These are phyloP conservation scores for Neurospora sp. DNA, from an alignment of 495 filamentous ascomycete genomes.

Conservation along the genomic window DNA sequence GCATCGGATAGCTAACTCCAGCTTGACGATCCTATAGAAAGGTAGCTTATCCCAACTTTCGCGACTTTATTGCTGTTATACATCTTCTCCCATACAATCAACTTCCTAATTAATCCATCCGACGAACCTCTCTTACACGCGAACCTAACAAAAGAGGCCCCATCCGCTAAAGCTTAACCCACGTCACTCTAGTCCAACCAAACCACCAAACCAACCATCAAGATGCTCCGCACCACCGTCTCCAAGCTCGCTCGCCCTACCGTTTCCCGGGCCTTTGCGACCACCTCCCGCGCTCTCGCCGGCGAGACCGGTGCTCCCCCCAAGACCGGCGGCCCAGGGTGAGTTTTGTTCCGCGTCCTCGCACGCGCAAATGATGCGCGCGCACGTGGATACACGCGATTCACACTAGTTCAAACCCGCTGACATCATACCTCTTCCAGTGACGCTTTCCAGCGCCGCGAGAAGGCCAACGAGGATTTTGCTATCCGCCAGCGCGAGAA, in stretches of 20 bases:
- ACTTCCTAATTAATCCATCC: neutral
- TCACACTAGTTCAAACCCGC: neutral
- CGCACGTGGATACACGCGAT: neutral
- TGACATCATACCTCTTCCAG: conserved; percentile 29
- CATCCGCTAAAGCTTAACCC: neutral
- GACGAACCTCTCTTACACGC: neutral
- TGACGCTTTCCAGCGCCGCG: conserved; percentile 84
- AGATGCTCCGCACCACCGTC: conserved; percentile 59
- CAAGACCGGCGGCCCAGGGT: conserved; percentile 33
- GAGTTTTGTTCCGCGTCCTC: conserved; percentile 16
- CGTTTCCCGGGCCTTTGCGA: conserved; percentile 50
- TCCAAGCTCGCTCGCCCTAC: conserved; percentile 44
- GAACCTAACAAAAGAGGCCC: neutral
- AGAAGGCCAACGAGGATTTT: conserved; percentile 74
- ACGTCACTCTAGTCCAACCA: neutral
- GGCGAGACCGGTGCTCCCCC: conserved; percentile 61
- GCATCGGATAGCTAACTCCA: neutral
- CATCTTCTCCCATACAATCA: neutral
- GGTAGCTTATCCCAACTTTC: neutral
- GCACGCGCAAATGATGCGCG: neutral
- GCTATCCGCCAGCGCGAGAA: conserved; percentile 77
- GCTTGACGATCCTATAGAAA: neutral
- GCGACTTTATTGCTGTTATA: neutral
- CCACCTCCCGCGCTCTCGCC: conserved; percentile 48
- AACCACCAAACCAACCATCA: conserved; percentile 10